These are phyloP conservation scores for Zymoseptoria crescenta DNA, from an alignment of 2,329 filamentous ascomycete genomes.

Conservation along the genomic window DNA sequence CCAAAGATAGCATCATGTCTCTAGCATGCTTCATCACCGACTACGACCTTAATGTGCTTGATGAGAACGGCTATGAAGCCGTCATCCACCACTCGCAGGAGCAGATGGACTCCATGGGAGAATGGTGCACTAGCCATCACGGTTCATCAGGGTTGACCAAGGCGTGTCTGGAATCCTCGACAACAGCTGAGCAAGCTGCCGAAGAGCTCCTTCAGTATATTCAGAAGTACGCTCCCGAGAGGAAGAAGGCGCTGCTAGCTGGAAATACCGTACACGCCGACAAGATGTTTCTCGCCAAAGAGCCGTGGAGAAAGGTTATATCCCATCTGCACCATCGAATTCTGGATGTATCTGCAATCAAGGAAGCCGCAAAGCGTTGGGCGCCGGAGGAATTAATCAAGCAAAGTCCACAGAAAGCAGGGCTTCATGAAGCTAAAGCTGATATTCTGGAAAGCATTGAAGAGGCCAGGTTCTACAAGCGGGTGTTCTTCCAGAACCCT, in stretches of 20 bases:
- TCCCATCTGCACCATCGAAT: constrained; percentile 83
- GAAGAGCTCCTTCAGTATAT: constrained; percentile 70
- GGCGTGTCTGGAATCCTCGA: constrained; percentile 64
- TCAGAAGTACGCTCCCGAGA: constrained; percentile 58
- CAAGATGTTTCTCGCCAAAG: constrained; percentile 65
- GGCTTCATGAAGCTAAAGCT: constrained; percentile 70
- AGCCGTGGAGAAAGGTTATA: constrained; percentile 65
- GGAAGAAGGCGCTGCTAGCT: constrained; percentile 64
- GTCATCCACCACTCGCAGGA: constrained; percentile 66
- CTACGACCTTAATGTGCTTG: constrained; percentile 65
- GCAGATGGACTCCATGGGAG: constrained; percentile 70
- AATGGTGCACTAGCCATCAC: constrained; percentile 82
- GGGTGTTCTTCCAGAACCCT: constrained; percentile 52
- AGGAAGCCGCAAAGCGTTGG: constrained; percentile 85
- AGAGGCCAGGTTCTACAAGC: constrained; percentile 77
- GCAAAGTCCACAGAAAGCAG: constrained; percentile 63
- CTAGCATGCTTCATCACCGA: constrained; percentile 56
- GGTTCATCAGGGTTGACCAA: constrained; percentile 71
- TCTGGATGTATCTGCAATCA: constrained; percentile 83
- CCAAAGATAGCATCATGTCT: constrained; percentile 19
- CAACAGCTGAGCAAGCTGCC: constrained; percentile 65
- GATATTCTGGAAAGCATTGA: constrained; percentile 94
- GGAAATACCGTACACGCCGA: constrained; percentile 94
- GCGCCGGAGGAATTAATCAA: constrained; percentile 52
- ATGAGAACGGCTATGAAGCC: constrained; percentile 69